Base-by-base conservation (phyloP, 2,329 filamentous ascomycete species). In the Rachicladosporium sp. region DNA sequence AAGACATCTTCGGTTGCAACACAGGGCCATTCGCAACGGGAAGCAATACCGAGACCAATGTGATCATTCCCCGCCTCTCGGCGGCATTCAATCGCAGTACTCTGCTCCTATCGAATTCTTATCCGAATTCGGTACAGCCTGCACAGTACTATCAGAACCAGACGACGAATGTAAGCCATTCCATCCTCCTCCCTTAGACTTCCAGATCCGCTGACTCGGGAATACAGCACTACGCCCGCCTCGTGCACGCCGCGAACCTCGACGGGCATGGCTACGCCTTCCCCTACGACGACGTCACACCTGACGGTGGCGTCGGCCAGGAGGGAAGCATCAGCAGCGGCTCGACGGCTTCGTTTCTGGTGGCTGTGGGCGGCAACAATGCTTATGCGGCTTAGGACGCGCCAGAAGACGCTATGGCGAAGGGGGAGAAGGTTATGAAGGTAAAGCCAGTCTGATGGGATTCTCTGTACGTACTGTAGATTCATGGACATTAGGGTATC, bases 1-100 rank as follows among this genome's bases (percentile, higher is more conserved):
- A 61, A 8, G 80, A 84, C 56, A 79, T 85, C 45, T 75, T 83
- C 52, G 71, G 70, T 29, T 82, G 78, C 60, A 77, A 71, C 47
- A 75, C 70, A 2, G 77, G 77, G 0, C 75, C 76, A 0, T 80
- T 81, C 47, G 62, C 65, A 47, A 52, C 64, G 34, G 52, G 70
- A 43, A 50, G 52, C 3, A 64, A 64, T 35, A 52, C 52, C 4
- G 58, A 62, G 41, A 62, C 64, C n/a, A 67, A 67, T 43, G 77
- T 78, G 31, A 72, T 88, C 41, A 78, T 78, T 6, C 81, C 85
- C 0, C 70, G 84, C n/a, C 62, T 91, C 10, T 73, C 80, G 0
- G 83, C 84, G 1, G 82, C 80, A 1, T 74, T 89, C 52, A 86
- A 88, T 60, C 71, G 84, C 13, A 78, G 73, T 29, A 88, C 80